phyloP scores from a whole-genome alignment of 2,329 filamentous ascomycete genomes.

The Colletotrichum salicis region DNA sequence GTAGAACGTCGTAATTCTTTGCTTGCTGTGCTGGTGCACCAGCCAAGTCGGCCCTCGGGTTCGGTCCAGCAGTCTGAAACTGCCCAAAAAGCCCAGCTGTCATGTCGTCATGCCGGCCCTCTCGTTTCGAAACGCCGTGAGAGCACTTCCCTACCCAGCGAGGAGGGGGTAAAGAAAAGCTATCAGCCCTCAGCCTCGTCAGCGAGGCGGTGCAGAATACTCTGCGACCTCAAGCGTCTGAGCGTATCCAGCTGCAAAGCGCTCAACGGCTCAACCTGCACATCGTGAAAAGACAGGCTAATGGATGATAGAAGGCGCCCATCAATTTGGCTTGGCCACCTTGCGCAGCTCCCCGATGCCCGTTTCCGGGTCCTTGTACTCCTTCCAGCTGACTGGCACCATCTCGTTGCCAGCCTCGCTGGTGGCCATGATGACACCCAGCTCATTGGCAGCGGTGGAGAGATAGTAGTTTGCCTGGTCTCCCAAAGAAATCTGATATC shows the following conservation, averaged over 20 bases:
- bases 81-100: constrained; percentile 8
- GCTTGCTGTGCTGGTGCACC: neutral
- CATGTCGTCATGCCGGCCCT: constrained; percentile 22
- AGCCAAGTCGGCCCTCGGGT: neutral
- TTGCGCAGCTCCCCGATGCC: constrained; percentile 84
- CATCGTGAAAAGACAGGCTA: neutral
- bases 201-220: constrained; percentile 19
- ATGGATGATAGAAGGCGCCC: neutral
- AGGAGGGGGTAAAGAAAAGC: neutral
- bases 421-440: constrained; percentile 92
- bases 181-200: constrained; percentile 10
- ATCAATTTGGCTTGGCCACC: constrained; percentile 90
- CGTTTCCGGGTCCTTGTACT: constrained; percentile 86
- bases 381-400: constrained; percentile 94
- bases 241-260: constrained; percentile 28
- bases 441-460: constrained; percentile 89
- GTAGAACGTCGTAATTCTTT: neutral
- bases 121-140: constrained; percentile 25
- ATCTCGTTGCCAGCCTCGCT: constrained; percentile 90
- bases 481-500: constrained; percentile 79
- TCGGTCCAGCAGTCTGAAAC: constrained; percentile 11
- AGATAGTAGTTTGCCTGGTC: constrained; percentile 97
- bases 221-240: constrained; percentile 10
- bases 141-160: constrained; percentile 19
- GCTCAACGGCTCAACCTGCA: neutral